phyloP scores from a whole-genome alignment of 2,329 filamentous ascomycete genomes.

The Diaporthe velutina region DNA sequence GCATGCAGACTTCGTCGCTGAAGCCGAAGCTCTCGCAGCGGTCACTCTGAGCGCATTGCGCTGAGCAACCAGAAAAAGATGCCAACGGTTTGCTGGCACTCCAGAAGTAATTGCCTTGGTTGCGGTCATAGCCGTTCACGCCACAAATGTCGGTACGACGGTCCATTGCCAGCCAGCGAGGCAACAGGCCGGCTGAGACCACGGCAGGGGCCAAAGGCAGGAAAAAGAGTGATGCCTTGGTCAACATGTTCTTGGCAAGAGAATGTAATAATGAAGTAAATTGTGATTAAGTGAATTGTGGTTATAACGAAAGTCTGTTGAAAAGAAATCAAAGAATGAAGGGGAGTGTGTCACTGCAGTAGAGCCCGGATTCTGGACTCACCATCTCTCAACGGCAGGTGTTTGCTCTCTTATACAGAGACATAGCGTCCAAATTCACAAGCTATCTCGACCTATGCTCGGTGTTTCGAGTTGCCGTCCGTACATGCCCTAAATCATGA shows the following conservation, averaged over 20 bases:
- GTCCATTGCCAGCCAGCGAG: neutral
- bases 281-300: neutral
- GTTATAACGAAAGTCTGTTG: neutral
- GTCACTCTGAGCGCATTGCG: neutral
- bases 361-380: rapidly evolving
- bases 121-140: neutral
- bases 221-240: constrained; percentile 10
- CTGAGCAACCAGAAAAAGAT: constrained; percentile 25
- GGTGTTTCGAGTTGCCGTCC: constrained; percentile 1
- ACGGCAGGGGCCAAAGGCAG: constrained; percentile 5
- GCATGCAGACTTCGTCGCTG: constrained; percentile 22
- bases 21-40: constrained; percentile 34
- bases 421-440: neutral
- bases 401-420: neutral
- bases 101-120: constrained; percentile 27
- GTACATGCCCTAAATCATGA: neutral
- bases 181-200: constrained; percentile 10
- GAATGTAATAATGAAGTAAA: neutral
- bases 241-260: constrained; percentile 21
- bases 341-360: neutral
- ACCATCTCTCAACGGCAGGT: neutral
- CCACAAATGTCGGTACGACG: constrained; percentile 14
- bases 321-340: constrained; percentile 3
- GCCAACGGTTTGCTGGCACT: constrained; percentile 18
- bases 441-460: neutral